These are phyloP conservation scores for Cantharellus cinnabarinus DNA, from an alignment of 768 basidiomycete genomes.

Conservation along the genomic window DNA sequence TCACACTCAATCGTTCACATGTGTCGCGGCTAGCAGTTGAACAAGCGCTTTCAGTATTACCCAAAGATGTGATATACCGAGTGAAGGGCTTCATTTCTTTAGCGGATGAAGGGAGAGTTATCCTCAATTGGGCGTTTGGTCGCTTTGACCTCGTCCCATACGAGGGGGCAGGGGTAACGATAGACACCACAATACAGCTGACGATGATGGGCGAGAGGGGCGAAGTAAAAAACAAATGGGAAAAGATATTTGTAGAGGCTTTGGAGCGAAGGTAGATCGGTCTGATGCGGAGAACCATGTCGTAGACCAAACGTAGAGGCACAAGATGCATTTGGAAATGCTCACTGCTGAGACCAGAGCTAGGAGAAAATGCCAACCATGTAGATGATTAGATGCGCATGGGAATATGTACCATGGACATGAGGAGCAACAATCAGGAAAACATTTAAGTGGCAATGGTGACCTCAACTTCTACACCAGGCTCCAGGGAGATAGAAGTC, in stretches of 20 bases:
- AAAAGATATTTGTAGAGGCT: constrained; percentile 28
- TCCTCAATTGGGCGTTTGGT: constrained; percentile 90
- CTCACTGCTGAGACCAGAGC: too few relatives aligned
- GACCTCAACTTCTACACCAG: constrained; percentile 97
- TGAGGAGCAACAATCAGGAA: constrained; percentile 14
- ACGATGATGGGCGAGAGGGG: constrained; percentile 90
- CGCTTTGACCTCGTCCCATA: constrained; percentile 43
- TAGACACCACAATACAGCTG: constrained; percentile 17
- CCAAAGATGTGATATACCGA: constrained; percentile 55
- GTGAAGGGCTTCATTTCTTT: constrained; percentile 62
- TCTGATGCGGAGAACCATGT: neutral
- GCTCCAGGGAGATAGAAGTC: constrained; percentile 98
- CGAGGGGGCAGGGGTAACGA: constrained; percentile 11
- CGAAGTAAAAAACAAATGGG: constrained; percentile 38
- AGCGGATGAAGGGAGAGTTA: constrained; percentile 19
- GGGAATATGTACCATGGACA: too few relatives aligned
- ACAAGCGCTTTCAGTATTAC: constrained; percentile 29
- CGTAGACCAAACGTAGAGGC: too few relatives aligned
- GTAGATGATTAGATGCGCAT: too few relatives aligned
- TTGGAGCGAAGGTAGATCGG: neutral
- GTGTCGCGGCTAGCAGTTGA: constrained; percentile 21
- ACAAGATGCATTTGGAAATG: too few relatives aligned
- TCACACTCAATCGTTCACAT: constrained; percentile 22
- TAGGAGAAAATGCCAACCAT: too few relatives aligned
- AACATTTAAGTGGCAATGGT: constrained; percentile 49